Conservation (phyloP, 208 protist genomes). For the Crithidia expoeki region DNA sequence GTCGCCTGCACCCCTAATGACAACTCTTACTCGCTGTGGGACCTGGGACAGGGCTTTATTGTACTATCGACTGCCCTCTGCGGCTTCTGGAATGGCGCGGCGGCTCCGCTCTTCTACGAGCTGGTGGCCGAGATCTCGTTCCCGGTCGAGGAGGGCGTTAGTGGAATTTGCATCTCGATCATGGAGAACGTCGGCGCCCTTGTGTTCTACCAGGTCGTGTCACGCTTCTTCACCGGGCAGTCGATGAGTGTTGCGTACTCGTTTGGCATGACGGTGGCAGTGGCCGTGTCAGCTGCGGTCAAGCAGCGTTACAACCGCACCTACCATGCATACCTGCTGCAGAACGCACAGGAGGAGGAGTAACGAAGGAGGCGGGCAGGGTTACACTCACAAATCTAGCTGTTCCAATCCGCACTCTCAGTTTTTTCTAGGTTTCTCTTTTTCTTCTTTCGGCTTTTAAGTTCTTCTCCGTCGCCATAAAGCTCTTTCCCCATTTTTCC, state of each 20-base stretch:
- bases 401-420: no score
- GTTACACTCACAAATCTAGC: no score
- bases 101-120: conserved; percentile 88
- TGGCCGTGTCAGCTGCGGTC: conserved; percentile 68
- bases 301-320: conserved; percentile 87
- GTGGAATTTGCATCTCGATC: conserved; percentile 79
- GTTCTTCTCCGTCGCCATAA: no score
- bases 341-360: conserved; percentile 32
- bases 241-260: conserved; percentile 87
- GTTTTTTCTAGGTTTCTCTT: no score
- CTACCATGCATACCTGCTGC: conserved; percentile 58
- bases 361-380: no score
- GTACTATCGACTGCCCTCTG: conserved; percentile 73
- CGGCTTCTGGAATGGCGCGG: conserved; percentile 88
- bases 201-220: conserved; percentile 83
- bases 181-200: conserved; percentile 87
- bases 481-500: no score
- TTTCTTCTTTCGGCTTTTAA: no score
- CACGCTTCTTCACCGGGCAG: conserved; percentile 65
- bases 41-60: conserved; percentile 71
- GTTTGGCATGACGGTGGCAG: conserved; percentile 79
- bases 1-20: conserved; percentile 81
- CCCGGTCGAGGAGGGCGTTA: conserved; percentile 86
- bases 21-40: conserved; percentile 72
- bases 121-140: conserved; percentile 87